These are phyloP conservation scores for Parastagonospora avenae DNA, from an alignment of 2,329 filamentous ascomycete genomes.

Conservation along the genomic window DNA sequence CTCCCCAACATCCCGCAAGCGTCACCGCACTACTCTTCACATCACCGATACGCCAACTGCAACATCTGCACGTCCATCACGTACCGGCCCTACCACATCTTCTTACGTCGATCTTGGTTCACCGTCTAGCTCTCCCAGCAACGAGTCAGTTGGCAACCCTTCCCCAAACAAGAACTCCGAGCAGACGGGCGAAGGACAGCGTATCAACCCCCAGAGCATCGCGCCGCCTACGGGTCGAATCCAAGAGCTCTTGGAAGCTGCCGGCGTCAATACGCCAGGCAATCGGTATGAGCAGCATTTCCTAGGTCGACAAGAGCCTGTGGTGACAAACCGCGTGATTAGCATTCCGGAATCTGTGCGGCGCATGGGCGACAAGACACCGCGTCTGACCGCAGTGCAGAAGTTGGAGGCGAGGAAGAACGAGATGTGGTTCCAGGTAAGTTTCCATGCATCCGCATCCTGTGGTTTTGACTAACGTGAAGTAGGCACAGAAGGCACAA, in stretches of 20 bases:
- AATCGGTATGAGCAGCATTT: constrained; percentile 19
- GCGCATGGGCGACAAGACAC: constrained; percentile 4
- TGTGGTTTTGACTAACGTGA: constrained; percentile 2
- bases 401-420: neutral
- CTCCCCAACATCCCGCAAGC: constrained; percentile 14
- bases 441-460: neutral
- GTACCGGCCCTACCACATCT: neutral
- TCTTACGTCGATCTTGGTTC: neutral
- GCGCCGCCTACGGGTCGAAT: neutral
- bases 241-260: neutral
- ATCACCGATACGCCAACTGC: constrained; percentile 11
- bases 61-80: constrained; percentile 6
- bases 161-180: neutral
- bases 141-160: neutral
- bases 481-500: neutral
- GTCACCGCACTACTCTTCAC: constrained; percentile 8
- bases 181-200: neutral
- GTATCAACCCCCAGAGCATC: neutral
- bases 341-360: constrained; percentile 11
- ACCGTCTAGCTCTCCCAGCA: neutral
- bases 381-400: constrained; percentile 3
- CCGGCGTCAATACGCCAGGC: constrained; percentile 4
- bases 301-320: constrained; percentile 12
- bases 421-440: no score
- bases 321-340: constrained; percentile 11